Base-by-base conservation (phyloP, 176 grass and related monocot genomes). In the Pharus latifolius region DNA sequence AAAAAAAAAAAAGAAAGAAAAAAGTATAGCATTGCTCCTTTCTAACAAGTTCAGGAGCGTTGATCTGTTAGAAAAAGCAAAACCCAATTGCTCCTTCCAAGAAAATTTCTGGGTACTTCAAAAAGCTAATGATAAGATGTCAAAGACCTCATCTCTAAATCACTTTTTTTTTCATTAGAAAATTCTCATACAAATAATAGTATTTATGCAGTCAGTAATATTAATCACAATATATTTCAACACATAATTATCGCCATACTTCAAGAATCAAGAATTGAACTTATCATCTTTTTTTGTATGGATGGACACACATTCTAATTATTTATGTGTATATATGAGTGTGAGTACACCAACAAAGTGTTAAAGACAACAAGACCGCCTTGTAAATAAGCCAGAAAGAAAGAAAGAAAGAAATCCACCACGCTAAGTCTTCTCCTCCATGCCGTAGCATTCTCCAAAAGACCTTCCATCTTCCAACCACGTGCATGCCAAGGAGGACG, bases 361-460 rank as follows among this genome's bases (percentile, higher is more conserved):
- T n/a, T n/a, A n/a, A n/a, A n/a, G n/a, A n/a, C n/a, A n/a, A n/a
- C n/a, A n/a, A n/a, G n/a, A n/a, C 3, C 17, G 67, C 56, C 66
- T 25, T 1, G 29, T 22, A 50, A 10, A 5, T 14, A 23, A n/a
- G 19, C 64, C 3, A 59, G 23, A 78, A 72, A 77, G 33, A 9
- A 38, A 18, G 15, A 26, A 64, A 54, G 3, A 9, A 33, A 64
- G 67, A 84, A 73, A 44, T 67, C 75, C 75, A 78, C 82, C 60
- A 73, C 68, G 43, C 60, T 84, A 84, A 84, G 68, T 73, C 45
- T 73, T 49, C 64, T 77, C 42, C 4, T 7, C 14, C 27, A 15
- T 24, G 54, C 16, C 54, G 4, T 43, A 40, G 14, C 28, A n/a
- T 29, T 48, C 55, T 60, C 27, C 3, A 23, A 61, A 29, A 31